phyloP scores from a whole-genome alignment of 2,329 filamentous ascomycete species.

The Penicillium concentricum region DNA sequence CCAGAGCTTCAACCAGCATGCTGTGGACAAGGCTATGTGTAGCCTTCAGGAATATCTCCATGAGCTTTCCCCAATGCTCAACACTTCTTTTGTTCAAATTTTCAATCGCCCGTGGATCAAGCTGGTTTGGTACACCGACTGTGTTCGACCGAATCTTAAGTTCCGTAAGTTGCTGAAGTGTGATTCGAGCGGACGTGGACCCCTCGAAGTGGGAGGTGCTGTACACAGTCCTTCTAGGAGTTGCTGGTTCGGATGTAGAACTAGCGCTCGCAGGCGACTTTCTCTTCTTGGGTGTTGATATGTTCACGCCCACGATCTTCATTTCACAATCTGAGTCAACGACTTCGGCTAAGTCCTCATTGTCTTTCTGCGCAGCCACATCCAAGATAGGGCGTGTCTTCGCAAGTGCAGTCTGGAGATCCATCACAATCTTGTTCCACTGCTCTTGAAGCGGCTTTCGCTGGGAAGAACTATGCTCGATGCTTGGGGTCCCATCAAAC shows the following conservation, averaged over 20 bases:
- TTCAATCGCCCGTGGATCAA: conserved; percentile 61
- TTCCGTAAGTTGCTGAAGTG: background rate
- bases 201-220: conserved; percentile 21
- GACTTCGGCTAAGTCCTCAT: conserved; percentile 39
- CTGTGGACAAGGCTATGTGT: conserved; percentile 31
- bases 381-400: conserved; percentile 43
- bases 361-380: conserved; percentile 21
- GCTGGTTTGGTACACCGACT: conserved; percentile 59
- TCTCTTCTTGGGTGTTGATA: conserved; percentile 19
- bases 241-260: background rate
- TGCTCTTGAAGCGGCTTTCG: conserved; percentile 43
- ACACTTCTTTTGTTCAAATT: conserved; percentile 59
- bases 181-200: conserved; percentile 6
- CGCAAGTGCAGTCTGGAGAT: conserved; percentile 53
- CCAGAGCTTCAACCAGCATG: conserved; percentile 48
- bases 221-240: background rate
- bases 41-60: conserved; percentile 42
- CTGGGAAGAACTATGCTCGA: conserved; percentile 12
- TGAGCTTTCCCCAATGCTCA: conserved; percentile 56
- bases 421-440: conserved; percentile 48
- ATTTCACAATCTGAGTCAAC: conserved; percentile 32
- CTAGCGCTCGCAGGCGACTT: conserved; percentile 10
- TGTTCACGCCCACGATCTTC: background rate
- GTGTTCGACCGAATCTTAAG: conserved; percentile 46
- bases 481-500: conserved; percentile 49